These are phyloP conservation scores for Acanthamoeba lenticulata DNA, from an alignment of 208 protist genomes.

Conservation along the genomic window DNA sequence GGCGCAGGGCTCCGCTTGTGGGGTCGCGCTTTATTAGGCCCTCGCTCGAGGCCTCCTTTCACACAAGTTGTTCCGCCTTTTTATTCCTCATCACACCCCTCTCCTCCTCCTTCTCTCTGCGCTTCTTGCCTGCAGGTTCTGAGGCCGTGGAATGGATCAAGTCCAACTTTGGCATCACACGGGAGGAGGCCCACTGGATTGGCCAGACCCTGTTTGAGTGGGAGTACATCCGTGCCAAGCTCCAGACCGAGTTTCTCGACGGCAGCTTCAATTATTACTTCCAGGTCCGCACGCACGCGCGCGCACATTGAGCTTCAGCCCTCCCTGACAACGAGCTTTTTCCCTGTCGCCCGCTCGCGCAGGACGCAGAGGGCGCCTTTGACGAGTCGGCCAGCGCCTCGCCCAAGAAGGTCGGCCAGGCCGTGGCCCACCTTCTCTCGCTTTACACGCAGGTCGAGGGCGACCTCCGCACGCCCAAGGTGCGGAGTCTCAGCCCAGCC, in stretches of 20 bases:
- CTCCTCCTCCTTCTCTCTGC: background rate
- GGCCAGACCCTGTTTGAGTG: conserved; percentile 14
- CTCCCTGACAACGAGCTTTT: too few relatives aligned
- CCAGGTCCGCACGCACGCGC: too few relatives aligned
- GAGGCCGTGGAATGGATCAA: conserved; percentile 47
- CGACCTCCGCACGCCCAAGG: background rate
- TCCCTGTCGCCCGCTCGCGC: too few relatives aligned
- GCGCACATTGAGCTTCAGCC: too few relatives aligned
- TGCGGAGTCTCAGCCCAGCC: background rate
- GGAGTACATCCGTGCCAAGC: conserved; percentile 17
- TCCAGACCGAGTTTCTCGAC: background rate
- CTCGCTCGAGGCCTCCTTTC: too few relatives aligned
- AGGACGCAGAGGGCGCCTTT: background rate
- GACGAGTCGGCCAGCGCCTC: background rate
- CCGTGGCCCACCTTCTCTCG: background rate
- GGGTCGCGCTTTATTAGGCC: too few relatives aligned
- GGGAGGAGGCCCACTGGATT: conserved; percentile 12
- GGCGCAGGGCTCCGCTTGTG: too few relatives aligned
- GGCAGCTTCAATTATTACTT: conserved; percentile 25
- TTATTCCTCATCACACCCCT: too few relatives aligned
- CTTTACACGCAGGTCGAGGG: background rate
- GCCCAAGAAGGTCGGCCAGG: background rate
- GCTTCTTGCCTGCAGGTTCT: background rate
- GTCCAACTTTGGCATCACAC: conserved; percentile 25
- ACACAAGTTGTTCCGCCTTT: too few relatives aligned